phyloP scores from a whole-genome alignment of 805 yeast genomes.

The Cyberlindnera veronae region DNA sequence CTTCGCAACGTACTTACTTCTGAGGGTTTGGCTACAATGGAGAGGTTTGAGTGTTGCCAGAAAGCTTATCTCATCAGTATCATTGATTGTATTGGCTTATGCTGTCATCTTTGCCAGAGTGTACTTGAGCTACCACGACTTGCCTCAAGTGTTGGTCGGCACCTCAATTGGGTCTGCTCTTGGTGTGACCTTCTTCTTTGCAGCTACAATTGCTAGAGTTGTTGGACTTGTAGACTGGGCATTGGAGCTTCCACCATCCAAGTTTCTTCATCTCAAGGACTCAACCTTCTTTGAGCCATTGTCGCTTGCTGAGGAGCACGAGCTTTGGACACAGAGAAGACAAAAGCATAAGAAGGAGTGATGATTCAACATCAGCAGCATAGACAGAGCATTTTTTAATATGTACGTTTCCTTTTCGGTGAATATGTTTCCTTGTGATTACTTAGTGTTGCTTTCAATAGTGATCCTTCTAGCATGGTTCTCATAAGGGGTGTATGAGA shows the following conservation, averaged over 20 bases:
- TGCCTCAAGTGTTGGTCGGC: slow-evolving; percentile 74
- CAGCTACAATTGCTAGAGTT: slow-evolving; percentile 54
- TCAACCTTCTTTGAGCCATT: slow-evolving; percentile 48
- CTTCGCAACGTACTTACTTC: slow-evolving; percentile 53
- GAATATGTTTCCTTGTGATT: neutral
- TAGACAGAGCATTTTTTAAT: too few relatives aligned
- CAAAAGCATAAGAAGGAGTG: slow-evolving; percentile 1
- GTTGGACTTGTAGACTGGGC: slow-evolving; percentile 66
- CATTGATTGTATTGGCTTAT: slow-evolving; percentile 28
- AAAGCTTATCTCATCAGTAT: slow-evolving; percentile 30
- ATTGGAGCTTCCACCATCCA: slow-evolving; percentile 52
- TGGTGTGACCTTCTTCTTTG: slow-evolving; percentile 56
- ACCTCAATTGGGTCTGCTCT: slow-evolving; percentile 53
- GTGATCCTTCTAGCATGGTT: slow-evolving; percentile 58
- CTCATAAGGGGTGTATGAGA: slow-evolving; percentile 81
- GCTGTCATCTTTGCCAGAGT: slow-evolving; percentile 68
- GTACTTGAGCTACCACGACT: slow-evolving; percentile 73
- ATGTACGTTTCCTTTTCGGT: neutral
- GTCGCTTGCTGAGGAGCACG: slow-evolving; percentile 45
- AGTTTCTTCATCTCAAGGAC: slow-evolving; percentile 55
- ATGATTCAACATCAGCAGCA: neutral
- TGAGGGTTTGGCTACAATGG: slow-evolving; percentile 44
- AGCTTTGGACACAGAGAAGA: slow-evolving; percentile 30
- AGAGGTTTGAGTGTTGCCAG: slow-evolving; percentile 30
- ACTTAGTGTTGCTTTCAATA: slow-evolving; percentile 32